Conservation (phyloP, 2,329 filamentous ascomycete species). For the Alternaria novae-zelandiae region DNA sequence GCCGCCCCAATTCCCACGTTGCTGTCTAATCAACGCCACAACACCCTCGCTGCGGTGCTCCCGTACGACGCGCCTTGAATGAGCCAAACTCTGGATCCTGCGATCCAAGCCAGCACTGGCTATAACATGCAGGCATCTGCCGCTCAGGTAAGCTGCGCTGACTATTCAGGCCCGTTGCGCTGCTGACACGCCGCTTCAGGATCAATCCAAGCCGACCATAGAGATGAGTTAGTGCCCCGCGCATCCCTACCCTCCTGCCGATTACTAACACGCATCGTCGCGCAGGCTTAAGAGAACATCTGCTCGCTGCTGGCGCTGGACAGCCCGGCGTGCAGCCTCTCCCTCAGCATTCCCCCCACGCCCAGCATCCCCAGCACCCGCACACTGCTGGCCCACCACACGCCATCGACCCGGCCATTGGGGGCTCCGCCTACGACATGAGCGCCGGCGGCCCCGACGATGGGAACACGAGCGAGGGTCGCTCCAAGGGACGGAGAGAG, state of each 20-base stretch:
- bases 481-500: constrained; percentile 76
- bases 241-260: constrained; percentile 11
- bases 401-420: constrained; percentile 66
- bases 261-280: constrained; percentile 41
- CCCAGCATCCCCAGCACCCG: constrained; percentile 28
- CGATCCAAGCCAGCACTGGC: constrained; percentile 39
- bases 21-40: constrained; percentile 16
- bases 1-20: constrained; percentile 1
- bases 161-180: constrained; percentile 11
- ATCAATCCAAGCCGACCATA: constrained; percentile 46
- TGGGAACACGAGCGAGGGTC: constrained; percentile 54
- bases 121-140: constrained; percentile 49
- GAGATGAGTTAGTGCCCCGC: constrained; percentile 51
- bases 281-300: constrained; percentile 68
- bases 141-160: constrained; percentile 61
- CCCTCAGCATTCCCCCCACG: constrained; percentile 33
- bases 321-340: constrained; percentile 47
- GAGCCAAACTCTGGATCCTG: constrained; percentile 41
- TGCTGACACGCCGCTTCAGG: constrained; percentile 41
- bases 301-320: constrained; percentile 61
- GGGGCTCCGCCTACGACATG: constrained; percentile 58
- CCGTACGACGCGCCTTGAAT: constrained; percentile 19
- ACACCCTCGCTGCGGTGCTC: background rate
- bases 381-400: constrained; percentile 55
- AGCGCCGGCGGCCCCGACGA: constrained; percentile 56